phyloP scores from a whole-genome alignment of 176 grass and related monocot species.

The Metroxylon sagu region DNA sequence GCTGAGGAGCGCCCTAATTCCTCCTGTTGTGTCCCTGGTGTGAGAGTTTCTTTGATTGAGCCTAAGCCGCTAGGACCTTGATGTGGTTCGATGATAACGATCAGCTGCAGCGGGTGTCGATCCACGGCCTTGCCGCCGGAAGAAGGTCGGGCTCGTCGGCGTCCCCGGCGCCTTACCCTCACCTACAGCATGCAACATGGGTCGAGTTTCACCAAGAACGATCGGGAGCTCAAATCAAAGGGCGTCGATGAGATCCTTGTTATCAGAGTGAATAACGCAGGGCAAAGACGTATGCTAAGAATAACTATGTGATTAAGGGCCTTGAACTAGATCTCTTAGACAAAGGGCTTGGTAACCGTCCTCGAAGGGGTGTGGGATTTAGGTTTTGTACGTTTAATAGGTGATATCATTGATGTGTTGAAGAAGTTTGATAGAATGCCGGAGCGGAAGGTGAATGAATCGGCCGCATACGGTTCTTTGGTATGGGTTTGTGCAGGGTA shows the following conservation, averaged over 20 bases:
- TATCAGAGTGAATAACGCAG: conserved; percentile 75
- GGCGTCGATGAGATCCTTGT: conserved; percentile 83
- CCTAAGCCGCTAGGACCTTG: conserved; percentile 6
- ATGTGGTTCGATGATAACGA: conserved; percentile 65
- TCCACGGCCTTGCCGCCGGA: conserved; percentile 67
- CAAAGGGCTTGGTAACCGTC: conserved; percentile 63
- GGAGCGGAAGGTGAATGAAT: conserved; percentile 57
- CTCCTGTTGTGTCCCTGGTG: too few relatives aligned
- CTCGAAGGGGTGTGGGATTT: conserved; percentile 21
- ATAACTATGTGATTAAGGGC: conserved; percentile 82
- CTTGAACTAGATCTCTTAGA: conserved; percentile 81
- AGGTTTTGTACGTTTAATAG: conserved; percentile 54
- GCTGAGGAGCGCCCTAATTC: too few relatives aligned
- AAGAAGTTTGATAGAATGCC: conserved; percentile 67
- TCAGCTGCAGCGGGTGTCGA: conserved; percentile 56
- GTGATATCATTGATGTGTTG: conserved; percentile 28
- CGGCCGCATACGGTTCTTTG: conserved; percentile 59
- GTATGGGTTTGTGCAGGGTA: conserved; percentile 33
- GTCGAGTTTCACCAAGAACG: conserved; percentile 66
- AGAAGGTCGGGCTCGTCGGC: conserved; percentile 90
- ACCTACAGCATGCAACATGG: conserved; percentile 96
- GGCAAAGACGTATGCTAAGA: conserved; percentile 83
- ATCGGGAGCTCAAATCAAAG: conserved; percentile 87
- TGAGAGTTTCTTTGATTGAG: too few relatives aligned
- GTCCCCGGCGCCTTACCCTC: conserved; percentile 94